Conservation (phyloP, 768 basidiomycete species). For the Candolleomyces eurysporus region DNA sequence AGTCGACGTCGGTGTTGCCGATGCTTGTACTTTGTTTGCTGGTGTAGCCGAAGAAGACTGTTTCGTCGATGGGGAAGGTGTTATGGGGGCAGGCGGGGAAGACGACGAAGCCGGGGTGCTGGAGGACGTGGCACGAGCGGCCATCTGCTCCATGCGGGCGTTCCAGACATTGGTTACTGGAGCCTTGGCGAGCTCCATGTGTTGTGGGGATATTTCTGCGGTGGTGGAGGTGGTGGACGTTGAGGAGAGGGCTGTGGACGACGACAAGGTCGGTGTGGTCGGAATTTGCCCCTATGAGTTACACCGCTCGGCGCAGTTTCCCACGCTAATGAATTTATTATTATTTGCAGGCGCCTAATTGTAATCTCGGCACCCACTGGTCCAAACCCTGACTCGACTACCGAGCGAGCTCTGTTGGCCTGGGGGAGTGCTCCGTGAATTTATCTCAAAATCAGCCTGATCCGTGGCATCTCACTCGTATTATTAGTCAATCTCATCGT, state of each 20-base stretch:
- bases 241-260: constrained; percentile 11
- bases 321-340: too few species aligned
- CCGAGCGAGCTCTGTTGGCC: too few species aligned
- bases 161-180: constrained; percentile 23
- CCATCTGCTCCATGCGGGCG: constrained; percentile 22
- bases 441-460: not conserved
- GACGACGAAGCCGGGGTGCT: not conserved
- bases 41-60: not conserved
- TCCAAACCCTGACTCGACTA: too few species aligned
- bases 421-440: too few species aligned
- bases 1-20: constrained; percentile 3
- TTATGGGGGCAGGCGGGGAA: constrained; percentile 8
- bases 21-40: not conserved
- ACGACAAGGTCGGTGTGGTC: not conserved
- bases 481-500: not conserved
- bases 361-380: too few species aligned
- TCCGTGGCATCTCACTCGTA: not conserved
- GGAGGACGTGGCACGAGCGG: constrained; percentile 17
- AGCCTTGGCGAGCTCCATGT: constrained; percentile 9
- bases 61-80: constrained; percentile 2
- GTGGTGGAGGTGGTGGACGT: constrained; percentile 10
- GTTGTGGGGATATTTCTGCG: not conserved
- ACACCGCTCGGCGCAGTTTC: too few species aligned
- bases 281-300: too few species aligned
- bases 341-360: too few species aligned